A percentile compares a stretch with the other conserved stretches of the same genome.
Conservation (phyloP, 805 yeast species). For the Scheffersomyces ergatensis region DNA sequence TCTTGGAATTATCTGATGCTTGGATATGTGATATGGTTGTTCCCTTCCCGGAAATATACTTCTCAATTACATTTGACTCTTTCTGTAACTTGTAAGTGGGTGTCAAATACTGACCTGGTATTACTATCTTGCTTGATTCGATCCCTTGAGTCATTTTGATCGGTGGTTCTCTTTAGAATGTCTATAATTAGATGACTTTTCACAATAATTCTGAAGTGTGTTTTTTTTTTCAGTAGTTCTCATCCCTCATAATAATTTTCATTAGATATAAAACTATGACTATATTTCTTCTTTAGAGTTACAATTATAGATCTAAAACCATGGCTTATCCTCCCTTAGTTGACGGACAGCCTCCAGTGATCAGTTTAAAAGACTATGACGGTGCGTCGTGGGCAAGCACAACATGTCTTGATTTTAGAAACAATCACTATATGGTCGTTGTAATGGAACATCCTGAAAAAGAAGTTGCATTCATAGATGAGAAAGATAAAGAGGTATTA, state of each 20-base stretch:
- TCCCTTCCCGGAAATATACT: conserved; percentile 65
- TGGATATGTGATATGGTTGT: conserved; percentile 49
- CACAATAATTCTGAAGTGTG: no score
- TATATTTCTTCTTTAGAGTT: not conserved
- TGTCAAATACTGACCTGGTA: conserved; percentile 82
- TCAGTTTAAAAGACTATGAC: conserved; percentile 48
- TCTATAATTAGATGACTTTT: no score
- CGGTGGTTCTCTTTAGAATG: no score
- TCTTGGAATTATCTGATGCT: conserved; percentile 23
- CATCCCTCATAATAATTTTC: no score
- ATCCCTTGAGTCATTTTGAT: no score
- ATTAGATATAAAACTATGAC: not conserved
- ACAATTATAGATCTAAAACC: no score
- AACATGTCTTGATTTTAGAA: conserved; percentile 46
- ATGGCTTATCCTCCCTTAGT: conserved; percentile 40
- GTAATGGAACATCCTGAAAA: conserved; percentile 42
- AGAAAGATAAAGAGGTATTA: conserved; percentile 34
- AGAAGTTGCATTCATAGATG: conserved; percentile 42
- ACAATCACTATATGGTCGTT: conserved; percentile 35
- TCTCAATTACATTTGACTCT: conserved; percentile 23
- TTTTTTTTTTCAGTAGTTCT: no score
- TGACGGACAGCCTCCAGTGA: conserved; percentile 45
- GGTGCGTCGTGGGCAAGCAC: conserved; percentile 50
- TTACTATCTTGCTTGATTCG: conserved; percentile 25
- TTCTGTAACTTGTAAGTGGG: conserved; percentile 46